Evolutionary conservation across 2,329 filamentous ascomycete genomes (phyloP).

Genomic region (Elsinoe perseae): DNA sequence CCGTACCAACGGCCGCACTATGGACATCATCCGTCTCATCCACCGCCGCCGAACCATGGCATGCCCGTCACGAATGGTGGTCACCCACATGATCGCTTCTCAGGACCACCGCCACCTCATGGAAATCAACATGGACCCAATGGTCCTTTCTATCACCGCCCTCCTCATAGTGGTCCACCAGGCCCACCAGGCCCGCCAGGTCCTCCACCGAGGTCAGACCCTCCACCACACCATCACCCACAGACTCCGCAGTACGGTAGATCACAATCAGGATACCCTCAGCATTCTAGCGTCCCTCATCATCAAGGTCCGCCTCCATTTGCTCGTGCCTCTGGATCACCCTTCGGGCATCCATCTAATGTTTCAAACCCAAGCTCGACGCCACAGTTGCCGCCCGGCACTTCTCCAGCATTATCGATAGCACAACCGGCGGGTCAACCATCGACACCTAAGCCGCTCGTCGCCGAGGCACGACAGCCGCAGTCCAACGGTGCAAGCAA

Average conservation of each 20-base stretch:
- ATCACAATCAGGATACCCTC: not conserved
- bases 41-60: not conserved
- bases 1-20: slow-evolving; percentile 4
- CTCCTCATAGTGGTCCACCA: not conserved
- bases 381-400: not conserved
- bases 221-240: not conserved
- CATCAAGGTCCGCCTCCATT: slow-evolving; percentile 13
- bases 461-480: not conserved
- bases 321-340: slow-evolving; percentile 1
- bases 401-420: slow-evolving; percentile 7
- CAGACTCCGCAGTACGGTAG: slow-evolving; percentile 2
- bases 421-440: slow-evolving; percentile 3
- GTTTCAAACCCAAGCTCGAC: slow-evolving; percentile 10
- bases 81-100: slow-evolving; percentile 1
- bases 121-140: not conserved
- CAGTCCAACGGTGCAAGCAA: slow-evolving; percentile 11
- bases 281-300: not conserved
- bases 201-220: slow-evolving; percentile 2
- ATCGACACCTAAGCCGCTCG: slow-evolving; percentile 9
- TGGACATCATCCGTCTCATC: slow-evolving; percentile 10
- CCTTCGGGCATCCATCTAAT: slow-evolving; percentile 3
- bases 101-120: not conserved
- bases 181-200: slow-evolving; percentile 5
- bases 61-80: slow-evolving; percentile 6
- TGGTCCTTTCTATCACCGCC: not conserved